phyloP scores from a whole-genome alignment of 257 asterid genomes.

The Salvia miltiorrhiza region DNA sequence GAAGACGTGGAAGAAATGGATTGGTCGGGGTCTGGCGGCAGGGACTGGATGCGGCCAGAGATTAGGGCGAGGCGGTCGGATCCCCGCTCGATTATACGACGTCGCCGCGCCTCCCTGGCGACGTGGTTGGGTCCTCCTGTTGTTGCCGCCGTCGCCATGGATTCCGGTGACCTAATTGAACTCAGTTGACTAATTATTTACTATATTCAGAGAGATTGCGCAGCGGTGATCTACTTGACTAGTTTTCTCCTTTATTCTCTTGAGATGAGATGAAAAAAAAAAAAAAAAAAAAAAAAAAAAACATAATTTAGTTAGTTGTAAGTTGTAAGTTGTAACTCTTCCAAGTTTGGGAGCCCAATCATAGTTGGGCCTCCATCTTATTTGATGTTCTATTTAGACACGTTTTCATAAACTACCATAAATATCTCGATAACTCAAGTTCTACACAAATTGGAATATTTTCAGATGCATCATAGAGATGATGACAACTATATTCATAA shows the following conservation, averaged over 20 bases:
- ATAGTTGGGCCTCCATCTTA: too few relatives aligned
- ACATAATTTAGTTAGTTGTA: too few relatives aligned
- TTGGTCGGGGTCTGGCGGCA: constrained; percentile 46
- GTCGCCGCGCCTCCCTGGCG: constrained; percentile 70
- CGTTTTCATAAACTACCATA: too few relatives aligned
- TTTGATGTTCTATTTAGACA: too few relatives aligned
- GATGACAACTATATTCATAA: too few relatives aligned
- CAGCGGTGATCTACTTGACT: not conserved
- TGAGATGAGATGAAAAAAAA: not conserved
- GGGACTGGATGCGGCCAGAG: constrained; percentile 66
- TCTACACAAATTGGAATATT: too few relatives aligned
- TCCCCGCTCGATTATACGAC: constrained; percentile 77
- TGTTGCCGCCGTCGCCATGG: constrained; percentile 30
- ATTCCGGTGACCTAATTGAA: constrained; percentile 14
- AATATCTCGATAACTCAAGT: too few relatives aligned
- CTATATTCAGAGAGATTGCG: not conserved
- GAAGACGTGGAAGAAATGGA: constrained; percentile 32
- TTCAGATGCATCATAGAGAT: too few relatives aligned
- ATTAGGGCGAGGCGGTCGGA: constrained; percentile 82
- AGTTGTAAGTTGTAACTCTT: too few relatives aligned
- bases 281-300: too few relatives aligned
- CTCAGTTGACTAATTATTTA: constrained; percentile 12
- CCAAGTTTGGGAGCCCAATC: too few relatives aligned
- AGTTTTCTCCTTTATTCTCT: not conserved
- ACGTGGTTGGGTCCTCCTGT: constrained; percentile 26